phyloP scores from a whole-genome alignment of 495 filamentous ascomycete genomes.

The Aspergillus baeticus region DNA sequence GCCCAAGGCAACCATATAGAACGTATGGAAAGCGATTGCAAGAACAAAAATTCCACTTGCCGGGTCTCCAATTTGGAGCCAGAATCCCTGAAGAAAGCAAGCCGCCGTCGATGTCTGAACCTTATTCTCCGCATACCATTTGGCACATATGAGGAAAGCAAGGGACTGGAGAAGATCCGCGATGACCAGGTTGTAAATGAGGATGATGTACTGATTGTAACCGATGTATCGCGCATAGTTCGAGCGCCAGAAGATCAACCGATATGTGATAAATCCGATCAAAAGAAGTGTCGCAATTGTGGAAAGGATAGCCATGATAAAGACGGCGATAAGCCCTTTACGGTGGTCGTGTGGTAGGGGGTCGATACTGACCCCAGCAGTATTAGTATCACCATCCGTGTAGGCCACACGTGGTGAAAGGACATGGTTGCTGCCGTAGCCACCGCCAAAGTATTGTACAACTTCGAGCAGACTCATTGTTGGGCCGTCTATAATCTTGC shows the following conservation, averaged over 20 bases:
- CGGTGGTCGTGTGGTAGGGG: constrained; percentile 51
- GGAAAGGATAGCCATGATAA: constrained; percentile 58
- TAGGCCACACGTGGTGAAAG: constrained; percentile 26
- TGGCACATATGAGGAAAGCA: constrained; percentile 64
- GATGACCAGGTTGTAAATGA: constrained; percentile 72
- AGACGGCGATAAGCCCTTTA: constrained; percentile 53
- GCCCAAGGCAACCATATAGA: constrained; percentile 59
- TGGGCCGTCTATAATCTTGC: background rate
- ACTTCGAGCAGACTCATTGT: constrained; percentile 29
- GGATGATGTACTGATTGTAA: constrained; percentile 71
- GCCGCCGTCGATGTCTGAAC: constrained; percentile 55
- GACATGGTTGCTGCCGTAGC: constrained; percentile 12
- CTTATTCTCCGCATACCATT: constrained; percentile 55
- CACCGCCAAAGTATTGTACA: constrained; percentile 21
- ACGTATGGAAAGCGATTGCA: constrained; percentile 69
- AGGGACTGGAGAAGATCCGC: constrained; percentile 72
- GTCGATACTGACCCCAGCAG: constrained; percentile 26
- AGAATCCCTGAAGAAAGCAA: constrained; percentile 71
- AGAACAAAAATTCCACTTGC: constrained; percentile 69
- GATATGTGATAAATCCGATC: constrained; percentile 56
- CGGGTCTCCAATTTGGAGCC: constrained; percentile 69
- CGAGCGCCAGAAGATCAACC: constrained; percentile 55
- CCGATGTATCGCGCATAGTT: constrained; percentile 45
- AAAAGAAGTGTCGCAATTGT: constrained; percentile 53
- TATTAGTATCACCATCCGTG: constrained; percentile 4